Conservation (phyloP, 83 land plant species). For the Isoetes engelmannii region DNA sequence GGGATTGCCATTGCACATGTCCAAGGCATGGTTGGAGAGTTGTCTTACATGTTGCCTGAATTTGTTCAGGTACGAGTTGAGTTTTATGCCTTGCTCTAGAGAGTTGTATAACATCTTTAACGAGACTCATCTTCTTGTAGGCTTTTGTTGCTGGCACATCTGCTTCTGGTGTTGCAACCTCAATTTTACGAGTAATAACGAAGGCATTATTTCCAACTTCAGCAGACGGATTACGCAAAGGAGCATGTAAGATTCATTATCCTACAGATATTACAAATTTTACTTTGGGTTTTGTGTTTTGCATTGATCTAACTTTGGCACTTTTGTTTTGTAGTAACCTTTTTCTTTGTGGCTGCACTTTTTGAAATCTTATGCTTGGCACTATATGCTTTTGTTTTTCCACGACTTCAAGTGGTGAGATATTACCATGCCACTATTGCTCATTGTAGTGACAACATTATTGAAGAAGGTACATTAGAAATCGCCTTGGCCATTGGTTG, state of each 20-base stretch:
- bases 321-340: slow-evolving; percentile 51
- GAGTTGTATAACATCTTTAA: too few species aligned
- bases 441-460: slow-evolving; percentile 22
- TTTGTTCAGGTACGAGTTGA: slow-evolving; percentile 57
- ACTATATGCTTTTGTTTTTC: slow-evolving; percentile 69
- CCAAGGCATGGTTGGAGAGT: slow-evolving; percentile 93
- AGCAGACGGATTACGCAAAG: slow-evolving; percentile 77
- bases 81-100: too few species aligned
- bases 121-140: slow-evolving; percentile 27
- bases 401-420: slow-evolving; percentile 61
- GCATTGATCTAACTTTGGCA: too few species aligned
- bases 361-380: slow-evolving; percentile 60
- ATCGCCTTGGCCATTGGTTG: too few species aligned
- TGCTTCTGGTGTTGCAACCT: slow-evolving; percentile 87
- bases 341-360: slow-evolving; percentile 52
- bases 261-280: too few species aligned
- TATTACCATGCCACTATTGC: slow-evolving; percentile 52
- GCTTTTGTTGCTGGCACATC: slow-evolving; percentile 83
- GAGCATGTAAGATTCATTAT: slow-evolving; percentile 45
- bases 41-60: slow-evolving; percentile 75
- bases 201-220: slow-evolving; percentile 73
- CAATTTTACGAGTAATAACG: slow-evolving; percentile 75
- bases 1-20: slow-evolving; percentile 89
- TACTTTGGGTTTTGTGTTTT: too few species aligned
- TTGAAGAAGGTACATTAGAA: too few species aligned